Evolutionary conservation across 768 basidiomycete species (phyloP).

Genomic region (Zangia roseola): DNA sequence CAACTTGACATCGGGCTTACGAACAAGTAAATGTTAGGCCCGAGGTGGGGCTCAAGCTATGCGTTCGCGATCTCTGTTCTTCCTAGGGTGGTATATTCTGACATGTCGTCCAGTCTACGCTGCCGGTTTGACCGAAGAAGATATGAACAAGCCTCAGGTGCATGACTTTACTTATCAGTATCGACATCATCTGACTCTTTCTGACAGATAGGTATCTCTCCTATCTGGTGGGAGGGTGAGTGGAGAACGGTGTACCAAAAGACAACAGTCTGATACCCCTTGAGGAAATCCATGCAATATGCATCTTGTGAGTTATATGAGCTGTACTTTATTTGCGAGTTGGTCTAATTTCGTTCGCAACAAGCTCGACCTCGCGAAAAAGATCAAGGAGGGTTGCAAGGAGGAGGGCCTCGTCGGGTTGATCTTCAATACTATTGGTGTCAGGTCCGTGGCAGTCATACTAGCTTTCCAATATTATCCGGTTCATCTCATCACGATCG

Average conservation of each 20-base stretch:
- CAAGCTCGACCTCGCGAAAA: conserved; percentile 75
- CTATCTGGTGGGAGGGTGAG: conserved; percentile 89
- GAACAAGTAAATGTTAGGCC: conserved; percentile 33
- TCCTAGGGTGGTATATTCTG: not conserved
- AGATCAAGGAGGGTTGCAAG: conserved; percentile 80
- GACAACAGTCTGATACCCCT: not conserved
- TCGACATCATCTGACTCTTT: conserved; percentile 7
- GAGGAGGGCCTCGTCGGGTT: conserved; percentile 80
- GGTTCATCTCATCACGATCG: not conserved
- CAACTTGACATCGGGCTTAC: not conserved
- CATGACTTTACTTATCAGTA: conserved; percentile 2
- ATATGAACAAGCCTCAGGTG: conserved; percentile 86
- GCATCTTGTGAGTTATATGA: conserved; percentile 58
- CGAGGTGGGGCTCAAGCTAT: conserved; percentile 84
- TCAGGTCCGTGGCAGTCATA: conserved; percentile 55
- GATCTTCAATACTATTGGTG: conserved; percentile 83
- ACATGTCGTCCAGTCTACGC: conserved; percentile 55
- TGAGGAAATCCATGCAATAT: conserved; percentile 84
- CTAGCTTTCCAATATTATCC: not conserved
- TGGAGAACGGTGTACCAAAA: not conserved
- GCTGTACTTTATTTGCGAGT: not conserved
- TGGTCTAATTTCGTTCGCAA: conserved; percentile 2
- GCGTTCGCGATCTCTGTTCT: conserved; percentile 50
- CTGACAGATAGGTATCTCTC: conserved; percentile 77
- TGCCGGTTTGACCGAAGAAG: conserved; percentile 70